Base-by-base conservation (phyloP, 352 stramenopile genomes). In the Thalassiosira exigua region DNA sequence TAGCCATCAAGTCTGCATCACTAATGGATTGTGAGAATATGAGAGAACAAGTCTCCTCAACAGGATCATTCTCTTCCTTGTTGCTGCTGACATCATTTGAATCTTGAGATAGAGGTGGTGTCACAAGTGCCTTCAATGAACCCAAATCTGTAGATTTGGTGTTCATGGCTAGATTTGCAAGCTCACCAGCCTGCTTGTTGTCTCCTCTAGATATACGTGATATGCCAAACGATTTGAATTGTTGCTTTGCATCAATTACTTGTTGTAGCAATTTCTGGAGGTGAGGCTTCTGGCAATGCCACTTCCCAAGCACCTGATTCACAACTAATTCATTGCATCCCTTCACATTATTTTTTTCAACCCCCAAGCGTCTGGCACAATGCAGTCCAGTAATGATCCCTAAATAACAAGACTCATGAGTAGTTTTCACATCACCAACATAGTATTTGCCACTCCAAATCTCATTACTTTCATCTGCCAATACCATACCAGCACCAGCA, bases 91-190 rank as follows among this genome's bases (percentile, higher is more conserved):
- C 39, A 11, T 48, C 39, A 48, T 48, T 11, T 17, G 39, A 48
- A n/a, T 11, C n/a, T 48, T 48, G 39, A n/a, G 39, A 48, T 11
- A 48, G 39, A 11, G 39, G 39, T n/a, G 39, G 39, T n/a, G 39
- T 48, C 39, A 48, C 39, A 11, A 48, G 39, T n/a, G n/a, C 39
- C 11, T 11, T 7, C 46, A 56, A 29, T 9, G 7, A 12, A 9
- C 54, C 24, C 5, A 56, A 9, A 56, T 56, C 11, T 21, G 14
- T 50, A 26, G 17, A 21, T 58, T 27, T 70, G 26, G 42, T 41
- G 56, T 92, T 81, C 87, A 93, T 93, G 7, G 86, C 89, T 68
- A 83, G 56, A 64, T 91, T 93, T 11, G 89, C 89, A 7, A 94
- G 67, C 44, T 81, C 86, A 69, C 93, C 89, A 2, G 89, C 89